phyloP scores from a whole-genome alignment of 2,329 filamentous ascomycete species.

The Trichoderma lentiforme region DNA sequence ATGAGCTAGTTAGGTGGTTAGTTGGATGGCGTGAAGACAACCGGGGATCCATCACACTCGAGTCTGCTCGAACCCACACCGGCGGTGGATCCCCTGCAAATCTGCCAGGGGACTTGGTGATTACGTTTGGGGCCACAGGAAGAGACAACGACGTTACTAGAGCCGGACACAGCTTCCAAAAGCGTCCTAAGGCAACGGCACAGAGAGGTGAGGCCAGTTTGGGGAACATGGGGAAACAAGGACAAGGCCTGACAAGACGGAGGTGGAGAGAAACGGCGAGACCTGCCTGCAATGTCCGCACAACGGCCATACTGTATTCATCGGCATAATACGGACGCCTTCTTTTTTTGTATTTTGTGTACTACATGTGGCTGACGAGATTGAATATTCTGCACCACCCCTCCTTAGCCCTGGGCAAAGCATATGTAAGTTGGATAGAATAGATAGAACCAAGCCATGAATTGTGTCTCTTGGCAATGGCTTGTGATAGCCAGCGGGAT shows the following conservation, averaged over 20 bases:
- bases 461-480: not conserved
- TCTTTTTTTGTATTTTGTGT: not conserved
- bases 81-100: slow-evolving; percentile 6
- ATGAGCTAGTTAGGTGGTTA: slow-evolving; percentile 3
- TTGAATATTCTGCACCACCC: not conserved
- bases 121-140: slow-evolving; percentile 3
- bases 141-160: slow-evolving; percentile 6
- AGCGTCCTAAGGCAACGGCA: slow-evolving; percentile 10
- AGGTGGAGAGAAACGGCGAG: slow-evolving; percentile 4
- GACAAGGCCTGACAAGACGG: not conserved
- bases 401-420: not conserved
- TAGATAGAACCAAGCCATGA: not conserved
- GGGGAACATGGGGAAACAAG: slow-evolving; percentile 12
- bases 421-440: not conserved
- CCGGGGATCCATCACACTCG: slow-evolving; percentile 4
- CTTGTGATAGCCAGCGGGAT: not conserved
- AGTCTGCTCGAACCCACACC: not conserved
- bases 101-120: slow-evolving; percentile 2
- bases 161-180: slow-evolving; percentile 18
- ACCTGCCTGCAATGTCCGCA: slow-evolving; percentile 10
- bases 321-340: not conserved
- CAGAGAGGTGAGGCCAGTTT: not conserved
- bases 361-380: not conserved
- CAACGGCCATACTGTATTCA: not conserved
- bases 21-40: slow-evolving; percentile 3